phyloP scores from a whole-genome alignment of 352 stramenopile genomes.

The Stramenopiles sp. region DNA sequence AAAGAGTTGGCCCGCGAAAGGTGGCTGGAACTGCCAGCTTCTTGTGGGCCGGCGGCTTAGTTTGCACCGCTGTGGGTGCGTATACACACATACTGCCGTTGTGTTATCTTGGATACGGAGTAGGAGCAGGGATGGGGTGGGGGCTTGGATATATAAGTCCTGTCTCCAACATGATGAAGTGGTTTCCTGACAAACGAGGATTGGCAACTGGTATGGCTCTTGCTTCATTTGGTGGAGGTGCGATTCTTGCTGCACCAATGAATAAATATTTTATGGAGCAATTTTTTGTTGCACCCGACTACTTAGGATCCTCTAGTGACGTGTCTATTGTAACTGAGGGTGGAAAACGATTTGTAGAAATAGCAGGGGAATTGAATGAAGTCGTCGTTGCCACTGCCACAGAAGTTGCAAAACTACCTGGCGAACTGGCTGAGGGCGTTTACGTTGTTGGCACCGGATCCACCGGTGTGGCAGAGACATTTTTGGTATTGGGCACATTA shows the following conservation, averaged over 20 bases:
- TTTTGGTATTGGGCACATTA: constrained; percentile 26
- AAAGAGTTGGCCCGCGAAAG: constrained; percentile 25
- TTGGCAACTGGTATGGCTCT: constrained; percentile 31
- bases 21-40: constrained; percentile 22
- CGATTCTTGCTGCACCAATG: constrained; percentile 30
- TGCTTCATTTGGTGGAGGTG: constrained; percentile 32
- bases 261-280: constrained; percentile 28
- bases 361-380: constrained; percentile 24
- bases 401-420: constrained; percentile 24
- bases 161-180: constrained; percentile 29
- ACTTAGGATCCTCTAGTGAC: constrained; percentile 24
- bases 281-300: constrained; percentile 30
- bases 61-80: constrained; percentile 26
- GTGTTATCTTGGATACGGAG: constrained; percentile 35
- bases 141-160: constrained; percentile 35
- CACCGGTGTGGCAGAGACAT: constrained; percentile 30
- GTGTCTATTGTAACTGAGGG: constrained; percentile 30
- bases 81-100: constrained; percentile 31
- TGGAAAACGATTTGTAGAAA: constrained; percentile 29
- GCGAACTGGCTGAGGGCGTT: constrained; percentile 27
- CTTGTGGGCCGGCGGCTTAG: constrained; percentile 28
- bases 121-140: constrained; percentile 28
- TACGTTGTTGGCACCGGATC: constrained; percentile 32
- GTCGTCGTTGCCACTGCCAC: constrained; percentile 29
- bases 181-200: constrained; percentile 37